phyloP scores from a whole-genome alignment of 2,329 filamentous ascomycete genomes.

The Podosphaera fusca region DNA sequence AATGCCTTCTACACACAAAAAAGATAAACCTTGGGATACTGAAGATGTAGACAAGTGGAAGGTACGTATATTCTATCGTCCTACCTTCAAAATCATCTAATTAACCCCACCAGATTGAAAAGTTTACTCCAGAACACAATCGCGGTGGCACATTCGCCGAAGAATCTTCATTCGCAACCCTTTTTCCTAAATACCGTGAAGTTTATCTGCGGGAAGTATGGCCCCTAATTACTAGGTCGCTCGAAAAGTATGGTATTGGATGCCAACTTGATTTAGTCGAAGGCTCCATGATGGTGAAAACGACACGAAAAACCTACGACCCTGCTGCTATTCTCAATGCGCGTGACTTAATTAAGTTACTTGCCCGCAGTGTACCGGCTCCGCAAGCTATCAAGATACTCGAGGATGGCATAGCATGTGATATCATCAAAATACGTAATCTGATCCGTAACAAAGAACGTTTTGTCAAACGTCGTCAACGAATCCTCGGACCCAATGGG shows the following conservation, averaged over 20 bases:
- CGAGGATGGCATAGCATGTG: slow-evolving; percentile 74
- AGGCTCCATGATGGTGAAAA: slow-evolving; percentile 91
- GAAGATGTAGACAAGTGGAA: slow-evolving; percentile 97
- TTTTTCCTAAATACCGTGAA: slow-evolving; percentile 95
- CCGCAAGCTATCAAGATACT: slow-evolving; percentile 88
- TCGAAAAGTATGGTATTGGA: slow-evolving; percentile 72
- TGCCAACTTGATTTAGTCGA: slow-evolving; percentile 88
- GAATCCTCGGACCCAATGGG: slow-evolving; percentile 76
- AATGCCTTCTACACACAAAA: slow-evolving; percentile 79
- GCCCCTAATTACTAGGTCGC: slow-evolving; percentile 68
- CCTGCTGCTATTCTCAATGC: slow-evolving; percentile 85
- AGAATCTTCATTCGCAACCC: slow-evolving; percentile 67
- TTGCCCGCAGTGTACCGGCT: slow-evolving; percentile 76
- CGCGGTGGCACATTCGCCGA: slow-evolving; percentile 66
- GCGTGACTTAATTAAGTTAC: slow-evolving; percentile 77
- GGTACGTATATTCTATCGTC: slow-evolving; percentile 18
- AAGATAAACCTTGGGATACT: slow-evolving; percentile 84
- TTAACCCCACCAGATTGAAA: slow-evolving; percentile 34
- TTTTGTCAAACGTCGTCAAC: slow-evolving; percentile 82
- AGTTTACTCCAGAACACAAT: slow-evolving; percentile 74
- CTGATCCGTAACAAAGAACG: slow-evolving; percentile 83
- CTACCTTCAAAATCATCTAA: slow-evolving; percentile 1
- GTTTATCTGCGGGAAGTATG: slow-evolving; percentile 80
- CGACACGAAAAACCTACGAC: slow-evolving; percentile 75
- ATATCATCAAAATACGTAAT: slow-evolving; percentile 87